phyloP scores from a whole-genome alignment of 495 filamentous ascomycete species.

The Glutinoglossum americanum region DNA sequence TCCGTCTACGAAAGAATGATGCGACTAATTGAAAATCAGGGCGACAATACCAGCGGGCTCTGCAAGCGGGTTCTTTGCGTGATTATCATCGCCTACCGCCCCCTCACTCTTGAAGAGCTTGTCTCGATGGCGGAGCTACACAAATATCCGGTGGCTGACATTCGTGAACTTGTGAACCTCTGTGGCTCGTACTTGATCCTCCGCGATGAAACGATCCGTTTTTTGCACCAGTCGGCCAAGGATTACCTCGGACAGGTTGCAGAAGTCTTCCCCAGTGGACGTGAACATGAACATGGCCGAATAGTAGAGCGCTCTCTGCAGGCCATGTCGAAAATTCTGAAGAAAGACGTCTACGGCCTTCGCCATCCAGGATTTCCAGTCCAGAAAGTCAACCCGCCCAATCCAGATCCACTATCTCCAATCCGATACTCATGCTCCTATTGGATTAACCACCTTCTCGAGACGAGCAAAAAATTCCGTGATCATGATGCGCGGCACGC shows the following conservation, averaged over 20 bases:
- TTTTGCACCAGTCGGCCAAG: background rate
- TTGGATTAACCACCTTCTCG: constrained; percentile 14
- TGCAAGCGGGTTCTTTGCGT: background rate
- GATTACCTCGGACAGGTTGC: background rate
- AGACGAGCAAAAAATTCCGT: constrained; percentile 1
- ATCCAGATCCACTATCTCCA: background rate
- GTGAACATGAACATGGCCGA: background rate
- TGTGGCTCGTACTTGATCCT: background rate
- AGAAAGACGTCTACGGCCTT: background rate
- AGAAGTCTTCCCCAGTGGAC: background rate
- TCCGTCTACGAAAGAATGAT: background rate
- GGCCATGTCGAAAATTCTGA: background rate
- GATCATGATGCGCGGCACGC: constrained; percentile 2
- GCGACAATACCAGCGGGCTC: background rate
- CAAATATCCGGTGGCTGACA: background rate
- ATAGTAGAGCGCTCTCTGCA: background rate
- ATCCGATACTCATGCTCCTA: constrained; percentile 16
- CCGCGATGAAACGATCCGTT: background rate
- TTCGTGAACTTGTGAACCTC: background rate
- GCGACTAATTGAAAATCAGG: background rate
- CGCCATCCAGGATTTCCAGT: background rate
- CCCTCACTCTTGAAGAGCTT: background rate
- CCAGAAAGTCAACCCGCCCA: background rate
- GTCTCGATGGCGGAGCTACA: background rate
- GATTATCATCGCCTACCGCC: background rate